Base-by-base conservation (phyloP, 2,329 filamentous ascomycete genomes). In the Zasmidium cellare region DNA sequence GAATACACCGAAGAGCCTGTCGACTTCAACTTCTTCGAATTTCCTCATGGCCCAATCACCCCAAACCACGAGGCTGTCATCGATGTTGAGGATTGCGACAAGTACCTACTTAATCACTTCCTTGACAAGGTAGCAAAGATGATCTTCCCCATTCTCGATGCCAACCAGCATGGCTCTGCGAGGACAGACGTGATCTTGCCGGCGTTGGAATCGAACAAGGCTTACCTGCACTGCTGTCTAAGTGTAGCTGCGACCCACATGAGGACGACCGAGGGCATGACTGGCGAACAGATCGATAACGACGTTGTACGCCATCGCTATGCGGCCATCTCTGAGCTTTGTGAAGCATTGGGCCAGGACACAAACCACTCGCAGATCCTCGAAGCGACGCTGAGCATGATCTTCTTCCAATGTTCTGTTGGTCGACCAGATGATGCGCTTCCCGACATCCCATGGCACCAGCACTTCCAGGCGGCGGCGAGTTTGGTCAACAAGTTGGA, bases 241-340 rank as follows among this genome's bases (percentile, higher is more conserved):
- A 96, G 91, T 80, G 91, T 96, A 59, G 87, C 94, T 9, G 93
- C 92, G 1, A 90, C 96, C 71, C 94, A 99, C 77, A 86, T 90
- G 76, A 97, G 97, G 80, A 86, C 88, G 2, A 89, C 88, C 0
- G 83, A 87, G 71, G 82, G 84, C 56, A 76, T 88, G 6, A 77
- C 83, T 49, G 84, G 82, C 53, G 88, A 91, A 56, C 87, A 92
- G 69, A 87, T 96, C 59, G 91, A 97, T 75, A 84, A 87, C 63
- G 92, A 97, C 72, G 96, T 97, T 71, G 89, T 96, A 84, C 87
- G 90, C 67, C 93, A 97, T 75, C 89, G 92, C 60, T 96, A 90
- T 74, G 87, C 90, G 31, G 93, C 92, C 44, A 91, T 97, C 67
- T 88, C 89, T 9, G 87, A 91, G 66, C 83, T 97, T 2, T 96